Evolutionary conservation across 441 rosid species (phyloP).

Genomic region (Populus hybrid): DNA sequence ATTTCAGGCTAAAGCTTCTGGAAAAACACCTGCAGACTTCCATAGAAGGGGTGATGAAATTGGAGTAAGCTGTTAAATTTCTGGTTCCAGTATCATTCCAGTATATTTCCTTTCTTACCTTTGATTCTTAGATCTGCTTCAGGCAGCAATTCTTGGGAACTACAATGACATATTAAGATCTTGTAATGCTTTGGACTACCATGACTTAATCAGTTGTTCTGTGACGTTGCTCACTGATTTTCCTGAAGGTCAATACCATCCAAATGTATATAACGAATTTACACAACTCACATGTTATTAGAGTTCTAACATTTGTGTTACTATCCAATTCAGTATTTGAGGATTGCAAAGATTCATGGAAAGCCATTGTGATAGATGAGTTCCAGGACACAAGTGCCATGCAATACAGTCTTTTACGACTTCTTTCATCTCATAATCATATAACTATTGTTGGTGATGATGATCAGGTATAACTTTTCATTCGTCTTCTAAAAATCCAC

Average conservation of each 20-base stretch:
- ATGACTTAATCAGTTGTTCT: conserved; percentile 85
- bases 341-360: conserved; percentile 77
- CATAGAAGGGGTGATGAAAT: conserved; percentile 59
- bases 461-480: conserved; percentile 65
- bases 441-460: conserved; percentile 94
- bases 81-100: conserved; percentile 18
- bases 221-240: conserved; percentile 70
- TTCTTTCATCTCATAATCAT: conserved; percentile 72
- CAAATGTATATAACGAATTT: conserved; percentile 7
- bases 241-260: conserved; percentile 66
- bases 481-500: background rate
- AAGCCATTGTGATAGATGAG: conserved; percentile 85
- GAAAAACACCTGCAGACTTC: conserved; percentile 68
- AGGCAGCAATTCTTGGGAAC: conserved; percentile 77
- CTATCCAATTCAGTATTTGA: conserved; percentile 49
- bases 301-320: conserved; percentile 18
- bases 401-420: conserved; percentile 72
- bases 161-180: conserved; percentile 68
- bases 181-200: conserved; percentile 94
- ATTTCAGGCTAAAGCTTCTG: conserved; percentile 90
- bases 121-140: conserved; percentile 35
- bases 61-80: conserved; percentile 62
- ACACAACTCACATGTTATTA: conserved; percentile 13
- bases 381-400: conserved; percentile 96
- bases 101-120: conserved; percentile 21